Conservation (phyloP, 495 filamentous ascomycete genomes). For the Peziza echinospora region DNA sequence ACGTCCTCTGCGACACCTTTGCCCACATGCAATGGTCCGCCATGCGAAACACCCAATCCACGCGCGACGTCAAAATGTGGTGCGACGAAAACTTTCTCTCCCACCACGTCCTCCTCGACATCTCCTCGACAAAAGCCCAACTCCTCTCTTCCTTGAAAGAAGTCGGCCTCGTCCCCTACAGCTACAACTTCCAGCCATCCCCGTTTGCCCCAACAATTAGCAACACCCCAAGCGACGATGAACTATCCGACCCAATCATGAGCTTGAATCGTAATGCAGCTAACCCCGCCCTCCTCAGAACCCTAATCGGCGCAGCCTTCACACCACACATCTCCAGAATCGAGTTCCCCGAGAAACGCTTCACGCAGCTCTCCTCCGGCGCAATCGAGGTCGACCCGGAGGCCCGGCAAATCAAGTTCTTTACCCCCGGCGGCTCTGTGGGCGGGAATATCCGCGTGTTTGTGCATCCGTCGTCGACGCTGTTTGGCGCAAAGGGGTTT, state of each 20-base stretch:
- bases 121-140: conserved; percentile 64
- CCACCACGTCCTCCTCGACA: conserved; percentile 61
- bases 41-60: conserved; percentile 32
- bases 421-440: conserved; percentile 59
- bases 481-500: conserved; percentile 64
- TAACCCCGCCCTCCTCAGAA: conserved; percentile 38
- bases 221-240: not conserved
- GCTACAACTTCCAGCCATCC: conserved; percentile 7
- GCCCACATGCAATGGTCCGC: conserved; percentile 67
- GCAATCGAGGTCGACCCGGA: conserved; percentile 85
- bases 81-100: conserved; percentile 81
- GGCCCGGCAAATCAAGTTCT: conserved; percentile 78
- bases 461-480: conserved; percentile 65
- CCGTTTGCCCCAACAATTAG: not conserved
- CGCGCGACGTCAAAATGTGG: conserved; percentile 41
- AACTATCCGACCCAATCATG: not conserved
- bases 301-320: conserved; percentile 78
- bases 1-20: conserved; percentile 63
- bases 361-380: conserved; percentile 59
- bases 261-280: not conserved
- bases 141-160: conserved; percentile 72
- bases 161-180: conserved; percentile 47
- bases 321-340: conserved; percentile 79
- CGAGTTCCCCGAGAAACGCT: conserved; percentile 85
- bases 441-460: conserved; percentile 67